phyloP scores from a whole-genome alignment of 176 grass and related monocot species.

The Triticum turgidum region DNA sequence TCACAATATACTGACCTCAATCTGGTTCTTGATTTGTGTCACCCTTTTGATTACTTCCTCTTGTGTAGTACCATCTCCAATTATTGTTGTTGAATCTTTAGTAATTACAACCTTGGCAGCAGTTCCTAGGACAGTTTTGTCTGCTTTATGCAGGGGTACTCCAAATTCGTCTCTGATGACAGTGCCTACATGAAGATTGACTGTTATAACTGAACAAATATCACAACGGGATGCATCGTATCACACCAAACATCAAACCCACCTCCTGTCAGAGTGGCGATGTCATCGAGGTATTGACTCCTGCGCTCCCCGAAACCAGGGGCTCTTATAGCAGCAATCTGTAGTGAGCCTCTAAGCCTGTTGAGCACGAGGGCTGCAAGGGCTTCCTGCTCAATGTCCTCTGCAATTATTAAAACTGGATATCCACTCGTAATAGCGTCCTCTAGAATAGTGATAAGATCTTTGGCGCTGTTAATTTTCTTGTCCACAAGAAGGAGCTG shows the following conservation, averaged over 20 bases:
- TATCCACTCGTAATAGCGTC: not conserved
- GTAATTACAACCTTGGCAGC: constrained; percentile 80
- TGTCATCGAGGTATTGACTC: constrained; percentile 85
- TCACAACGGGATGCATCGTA: not conserved
- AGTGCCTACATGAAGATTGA: constrained; percentile 51
- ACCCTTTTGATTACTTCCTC: constrained; percentile 81
- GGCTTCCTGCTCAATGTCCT: not conserved
- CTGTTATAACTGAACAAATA: not conserved
- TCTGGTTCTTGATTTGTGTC: constrained; percentile 76
- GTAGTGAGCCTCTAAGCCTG: not conserved
- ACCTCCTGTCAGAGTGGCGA: constrained; percentile 84
- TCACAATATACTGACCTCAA: constrained; percentile 49
- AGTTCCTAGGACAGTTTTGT: constrained; percentile 67
- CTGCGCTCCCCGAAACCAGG: not conserved
- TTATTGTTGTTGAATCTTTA: constrained; percentile 76
- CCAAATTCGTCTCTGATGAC: constrained; percentile 85
- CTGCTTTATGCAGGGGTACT: constrained; percentile 73
- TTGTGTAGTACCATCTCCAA: constrained; percentile 83
- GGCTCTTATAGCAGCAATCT: not conserved
- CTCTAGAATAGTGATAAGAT: not conserved
- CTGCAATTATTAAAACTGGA: not conserved
- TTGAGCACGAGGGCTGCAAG: not conserved
- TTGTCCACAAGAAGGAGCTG: not conserved
- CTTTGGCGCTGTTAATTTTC: not conserved
- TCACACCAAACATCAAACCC: not conserved